A percentile compares a stretch with the other conserved stretches of the same genome.
Conservation (phyloP, 768 basidiomycete genomes). For the Psilocybe cubensis region DNA sequence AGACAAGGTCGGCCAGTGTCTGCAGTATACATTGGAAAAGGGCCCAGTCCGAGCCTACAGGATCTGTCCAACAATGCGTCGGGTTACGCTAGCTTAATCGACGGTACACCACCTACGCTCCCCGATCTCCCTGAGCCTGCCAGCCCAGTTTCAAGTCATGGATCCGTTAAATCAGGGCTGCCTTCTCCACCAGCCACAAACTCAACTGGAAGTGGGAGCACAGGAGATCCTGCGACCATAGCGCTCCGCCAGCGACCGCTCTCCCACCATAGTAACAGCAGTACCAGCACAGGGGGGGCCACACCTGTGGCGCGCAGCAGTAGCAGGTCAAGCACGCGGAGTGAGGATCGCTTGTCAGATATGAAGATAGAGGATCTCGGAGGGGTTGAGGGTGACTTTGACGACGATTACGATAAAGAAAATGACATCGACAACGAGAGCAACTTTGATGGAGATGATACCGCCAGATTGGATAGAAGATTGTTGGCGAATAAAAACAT, state of each 20-base stretch:
- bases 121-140: conserved; percentile 77
- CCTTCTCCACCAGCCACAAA: conserved; percentile 88
- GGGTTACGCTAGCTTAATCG: conserved; percentile 21
- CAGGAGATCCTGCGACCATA: conserved; percentile 58
- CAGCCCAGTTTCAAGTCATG: conserved; percentile 41
- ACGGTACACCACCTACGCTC: conserved; percentile 41
- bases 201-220: conserved; percentile 82
- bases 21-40: conserved; percentile 46
- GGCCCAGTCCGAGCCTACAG: conserved; percentile 21
- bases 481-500: conserved; percentile 29
- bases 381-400: conserved; percentile 21
- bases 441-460: conserved; percentile 63
- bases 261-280: conserved; percentile 32
- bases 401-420: conserved; percentile 46
- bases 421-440: conserved; percentile 33
- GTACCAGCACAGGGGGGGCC: conserved; percentile 27
- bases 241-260: conserved; percentile 32
- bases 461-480: conserved; percentile 50
- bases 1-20: conserved; percentile 41
- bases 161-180: conserved; percentile 52
- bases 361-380: conserved; percentile 11
- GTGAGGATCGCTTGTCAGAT: background rate
- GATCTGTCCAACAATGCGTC: conserved; percentile 27
- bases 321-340: conserved; percentile 21
- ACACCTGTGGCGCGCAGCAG: conserved; percentile 15